phyloP scores from a whole-genome alignment of 73 alveolate species.

The Paramecium tetraurelia region DNA sequence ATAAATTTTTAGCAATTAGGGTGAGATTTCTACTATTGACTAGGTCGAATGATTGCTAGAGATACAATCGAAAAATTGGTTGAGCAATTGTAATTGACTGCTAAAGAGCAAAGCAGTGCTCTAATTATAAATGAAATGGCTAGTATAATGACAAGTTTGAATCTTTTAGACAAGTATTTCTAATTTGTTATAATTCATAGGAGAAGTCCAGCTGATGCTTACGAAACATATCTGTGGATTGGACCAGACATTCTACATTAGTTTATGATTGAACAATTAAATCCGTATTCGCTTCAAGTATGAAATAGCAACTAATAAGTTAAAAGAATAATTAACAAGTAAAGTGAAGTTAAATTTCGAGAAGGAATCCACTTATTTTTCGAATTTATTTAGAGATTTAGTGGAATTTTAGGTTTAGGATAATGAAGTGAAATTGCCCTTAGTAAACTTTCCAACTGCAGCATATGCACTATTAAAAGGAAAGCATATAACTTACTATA shows the following conservation, averaged over 20 bases:
- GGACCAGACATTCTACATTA: conserved; percentile 3
- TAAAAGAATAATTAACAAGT: not conserved
- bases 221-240: conserved; percentile 22
- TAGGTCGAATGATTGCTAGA: conserved; percentile 9
- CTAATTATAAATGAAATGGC: conserved; percentile 44
- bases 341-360: not conserved
- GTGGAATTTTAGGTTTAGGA: not conserved
- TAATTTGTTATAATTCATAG: not conserved
- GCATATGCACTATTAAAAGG: conserved; percentile 63
- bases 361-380: not conserved
- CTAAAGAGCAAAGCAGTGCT: not conserved
- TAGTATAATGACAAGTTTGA: conserved; percentile 25
- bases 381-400: conserved; percentile 1
- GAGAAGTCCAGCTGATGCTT: conserved; percentile 23
- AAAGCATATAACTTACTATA: conserved; percentile 30
- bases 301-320: conserved; percentile 1
- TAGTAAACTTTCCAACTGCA: not conserved
- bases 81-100: not conserved
- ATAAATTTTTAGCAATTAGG: not conserved
- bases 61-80: conserved; percentile 34
- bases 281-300: conserved; percentile 17
- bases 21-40: not conserved
- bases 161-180: conserved; percentile 6
- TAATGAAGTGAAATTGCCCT: not conserved
- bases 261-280: not conserved